Evolutionary conservation across 2,329 filamentous ascomycete species (phyloP).

Genomic region (Metarhizium sp.): DNA sequence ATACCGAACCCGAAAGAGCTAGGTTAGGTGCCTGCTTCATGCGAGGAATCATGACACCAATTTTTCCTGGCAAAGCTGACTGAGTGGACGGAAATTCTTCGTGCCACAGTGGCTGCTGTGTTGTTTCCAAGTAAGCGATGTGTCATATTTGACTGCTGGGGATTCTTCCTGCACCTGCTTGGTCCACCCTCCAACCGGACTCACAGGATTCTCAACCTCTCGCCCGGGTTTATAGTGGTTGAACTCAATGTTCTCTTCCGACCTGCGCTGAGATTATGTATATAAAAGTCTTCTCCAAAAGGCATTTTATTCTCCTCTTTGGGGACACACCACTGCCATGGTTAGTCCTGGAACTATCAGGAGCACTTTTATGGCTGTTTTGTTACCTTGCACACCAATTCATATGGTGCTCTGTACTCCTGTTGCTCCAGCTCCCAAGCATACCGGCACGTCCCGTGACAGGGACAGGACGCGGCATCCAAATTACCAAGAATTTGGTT

Average conservation of each 20-base stretch:
- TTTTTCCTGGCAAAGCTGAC: neutral
- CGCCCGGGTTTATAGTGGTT: too few species aligned
- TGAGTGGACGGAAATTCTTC: neutral
- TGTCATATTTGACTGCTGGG: conserved; percentile 4
- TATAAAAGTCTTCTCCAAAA: too few species aligned
- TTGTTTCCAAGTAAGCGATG: neutral
- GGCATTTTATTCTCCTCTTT: too few species aligned
- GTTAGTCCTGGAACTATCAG: too few species aligned
- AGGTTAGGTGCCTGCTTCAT: neutral
- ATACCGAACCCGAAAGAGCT: neutral
- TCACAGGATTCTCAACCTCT: too few species aligned
- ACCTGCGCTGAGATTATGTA: too few species aligned
- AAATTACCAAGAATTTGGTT: neutral
- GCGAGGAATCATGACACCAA: neutral
- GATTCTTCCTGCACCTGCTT: neutral
- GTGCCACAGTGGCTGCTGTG: neutral
- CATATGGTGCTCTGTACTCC: neutral
- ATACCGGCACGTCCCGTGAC: neutral
- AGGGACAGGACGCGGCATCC: neutral
- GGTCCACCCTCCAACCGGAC: too few species aligned
- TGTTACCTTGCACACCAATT: too few species aligned
- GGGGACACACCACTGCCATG: too few species aligned
- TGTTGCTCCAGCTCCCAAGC: neutral
- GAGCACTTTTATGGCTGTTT: too few species aligned
- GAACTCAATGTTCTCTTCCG: too few species aligned